Evolutionary conservation across 257 asterid species (phyloP), one percentile per base, ranked within the genome.

Genomic region (Ocimum tenuiflorum): DNA sequence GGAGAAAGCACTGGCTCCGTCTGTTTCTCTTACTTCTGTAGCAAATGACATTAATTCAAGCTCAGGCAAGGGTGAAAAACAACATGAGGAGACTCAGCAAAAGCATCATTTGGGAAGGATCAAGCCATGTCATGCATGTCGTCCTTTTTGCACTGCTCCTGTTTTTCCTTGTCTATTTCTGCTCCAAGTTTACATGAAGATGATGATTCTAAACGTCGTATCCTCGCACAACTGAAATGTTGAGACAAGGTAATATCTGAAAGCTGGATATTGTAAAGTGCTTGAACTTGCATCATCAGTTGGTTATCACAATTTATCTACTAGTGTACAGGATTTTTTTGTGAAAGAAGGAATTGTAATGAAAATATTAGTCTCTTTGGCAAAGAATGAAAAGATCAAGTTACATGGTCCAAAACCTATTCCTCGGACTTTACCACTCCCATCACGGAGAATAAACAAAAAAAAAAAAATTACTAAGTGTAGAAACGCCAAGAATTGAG

Each of bases 1-100:
- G 54, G 23, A 20, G 15, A 73, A 27, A 11, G 52, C 65, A 63
- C 56, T 52, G 65, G 27, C 60, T 18, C 69, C 12, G 20, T 14
- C 50, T 54, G 3, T 65, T 56, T 61, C 48, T 62, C 67, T 62
- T 57, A 70, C 63, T 36, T 46, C 56, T 63, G 63, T 78, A 92
- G 95, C 99, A 92, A 92, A 89, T 86, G 95, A 92, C 95, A n/a
- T 46, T 89, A 75, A 82, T 85, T 60, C 87, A 92, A 84, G 95
- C 95, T 77, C 98, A 89, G 67, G 97, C 98, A 47, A 96, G 98
- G 46, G 91, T 91, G 73, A 89, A 91, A 63, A 89, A 91, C 89
- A 91, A 89, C 81, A 80, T 89, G 94, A 81, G 91, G 77, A 83
- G 91, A 81, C 81, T 91, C 78, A 89, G 80, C 77, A 86, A 77